Evolutionary conservation across 139 green algal genomes (phyloP).

Genomic region (Volvox africanus): DNA sequence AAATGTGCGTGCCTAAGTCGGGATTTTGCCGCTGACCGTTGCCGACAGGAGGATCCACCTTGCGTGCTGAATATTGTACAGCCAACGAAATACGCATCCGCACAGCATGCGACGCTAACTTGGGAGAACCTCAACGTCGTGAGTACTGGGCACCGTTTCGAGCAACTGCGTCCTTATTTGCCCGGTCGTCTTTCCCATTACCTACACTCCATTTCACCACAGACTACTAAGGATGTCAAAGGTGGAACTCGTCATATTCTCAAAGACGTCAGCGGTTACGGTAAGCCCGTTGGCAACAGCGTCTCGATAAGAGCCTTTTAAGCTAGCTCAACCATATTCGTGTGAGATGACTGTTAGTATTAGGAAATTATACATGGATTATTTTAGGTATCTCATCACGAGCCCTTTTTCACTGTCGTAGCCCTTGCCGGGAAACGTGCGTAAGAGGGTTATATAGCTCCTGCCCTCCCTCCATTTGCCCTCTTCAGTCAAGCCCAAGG

Average conservation of each 20-base stretch:
- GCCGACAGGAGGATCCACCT: background rate
- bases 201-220: background rate
- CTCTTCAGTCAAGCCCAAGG: constrained; percentile 22
- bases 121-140: constrained; percentile 28
- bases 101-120: constrained; percentile 18
- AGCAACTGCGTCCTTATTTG: too few species aligned
- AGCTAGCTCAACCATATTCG: too few species aligned
- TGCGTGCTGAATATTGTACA: constrained; percentile 11
- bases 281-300: too few species aligned
- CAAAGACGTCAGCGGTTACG: constrained; percentile 40
- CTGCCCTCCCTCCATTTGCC: too few species aligned
- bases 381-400: too few species aligned
- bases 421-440: too few species aligned
- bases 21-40: background rate
- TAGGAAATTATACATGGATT: too few species aligned
- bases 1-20: background rate
- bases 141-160: too few species aligned
- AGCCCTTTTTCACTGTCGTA: too few species aligned
- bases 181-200: background rate
- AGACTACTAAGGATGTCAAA: constrained; percentile 46
- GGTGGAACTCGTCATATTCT: constrained; percentile 29
- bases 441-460: too few species aligned
- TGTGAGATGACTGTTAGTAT: too few species aligned
- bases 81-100: background rate
- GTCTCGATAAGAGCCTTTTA: too few species aligned